Evolutionary conservation across 441 rosid genomes (phyloP).

Genomic region (Euphorbia schlechtendalii): DNA sequence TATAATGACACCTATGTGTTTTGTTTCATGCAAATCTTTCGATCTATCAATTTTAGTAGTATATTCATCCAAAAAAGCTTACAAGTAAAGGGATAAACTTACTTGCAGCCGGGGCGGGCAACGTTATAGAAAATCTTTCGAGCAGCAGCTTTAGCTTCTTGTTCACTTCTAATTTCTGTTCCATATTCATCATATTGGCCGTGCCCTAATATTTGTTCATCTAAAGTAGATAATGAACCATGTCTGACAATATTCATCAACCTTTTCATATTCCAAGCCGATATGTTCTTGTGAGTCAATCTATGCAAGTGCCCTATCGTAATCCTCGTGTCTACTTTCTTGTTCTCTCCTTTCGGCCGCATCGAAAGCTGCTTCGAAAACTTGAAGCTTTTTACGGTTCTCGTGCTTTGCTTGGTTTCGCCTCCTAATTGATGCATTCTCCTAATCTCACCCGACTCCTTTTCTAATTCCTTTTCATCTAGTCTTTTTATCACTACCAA

Average conservation of each 20-base stretch:
- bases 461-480: slow-evolving; percentile 37
- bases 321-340: slow-evolving; percentile 27
- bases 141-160: slow-evolving; percentile 80
- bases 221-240: slow-evolving; percentile 38
- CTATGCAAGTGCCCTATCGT: slow-evolving; percentile 41
- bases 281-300: slow-evolving; percentile 38
- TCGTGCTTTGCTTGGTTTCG: slow-evolving; percentile 20
- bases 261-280: slow-evolving; percentile 57
- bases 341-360: slow-evolving; percentile 20
- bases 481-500: slow-evolving; percentile 34
- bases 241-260: slow-evolving; percentile 40
- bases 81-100: background rate
- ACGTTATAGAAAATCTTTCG: slow-evolving; percentile 68
- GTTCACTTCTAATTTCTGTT: slow-evolving; percentile 54
- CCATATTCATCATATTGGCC: slow-evolving; percentile 48
- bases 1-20: no score
- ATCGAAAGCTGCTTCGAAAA: slow-evolving; percentile 27
- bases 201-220: slow-evolving; percentile 44
- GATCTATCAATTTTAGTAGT: no score
- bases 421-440: no score
- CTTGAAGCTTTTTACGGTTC: slow-evolving; percentile 25
- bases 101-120: slow-evolving; percentile 56
- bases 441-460: slow-evolving; percentile 37
- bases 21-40: no score
- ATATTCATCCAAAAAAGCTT: no score